These are phyloP conservation scores for Chlamydomonas sphaeroides DNA, from an alignment of 139 green algal species.

Conservation along the genomic window DNA sequence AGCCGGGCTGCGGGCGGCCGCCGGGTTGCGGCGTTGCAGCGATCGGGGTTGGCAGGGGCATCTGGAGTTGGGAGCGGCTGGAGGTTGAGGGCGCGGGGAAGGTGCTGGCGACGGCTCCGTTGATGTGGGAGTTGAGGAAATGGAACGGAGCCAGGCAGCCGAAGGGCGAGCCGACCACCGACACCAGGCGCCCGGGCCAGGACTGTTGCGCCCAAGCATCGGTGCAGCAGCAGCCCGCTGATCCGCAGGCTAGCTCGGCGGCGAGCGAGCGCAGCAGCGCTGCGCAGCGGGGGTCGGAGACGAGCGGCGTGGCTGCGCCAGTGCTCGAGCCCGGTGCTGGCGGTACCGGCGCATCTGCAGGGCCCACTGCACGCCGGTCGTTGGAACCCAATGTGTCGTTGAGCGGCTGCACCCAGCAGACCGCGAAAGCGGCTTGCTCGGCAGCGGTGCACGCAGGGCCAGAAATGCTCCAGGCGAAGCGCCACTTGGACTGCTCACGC, in stretches of 20 bases:
- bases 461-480: background rate
- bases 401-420: slow-evolving; percentile 3
- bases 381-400: background rate
- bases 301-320: too few relatives aligned
- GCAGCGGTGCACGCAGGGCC: background rate
- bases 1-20: too few relatives aligned
- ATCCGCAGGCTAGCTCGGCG: background rate
- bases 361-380: too few relatives aligned
- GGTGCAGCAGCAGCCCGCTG: too few relatives aligned
- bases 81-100: background rate
- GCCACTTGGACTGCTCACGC: too few relatives aligned
- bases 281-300: background rate
- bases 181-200: background rate
- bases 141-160: slow-evolving; percentile 67
- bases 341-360: too few relatives aligned
- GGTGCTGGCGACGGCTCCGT: slow-evolving; percentile 51
- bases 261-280: background rate
- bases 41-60: too few relatives aligned
- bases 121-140: slow-evolving; percentile 57
- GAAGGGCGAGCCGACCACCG: slow-evolving; percentile 68
- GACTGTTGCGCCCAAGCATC: background rate
- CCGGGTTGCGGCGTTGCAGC: background rate
- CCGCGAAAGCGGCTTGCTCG: slow-evolving; percentile 1
- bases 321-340: too few relatives aligned
- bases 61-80: background rate